Percentiles rank a stretch among this genome's conserved stretches.
phyloP scores from a whole-genome alignment of 306 rosid genomes.

The Cucumis sativus region Cucumber_9930_V3 NC_026661.2:15972501-15973000 shows the following conservation, averaged over 20 bases:
- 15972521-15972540: conserved; percentile 85
- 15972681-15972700: conserved; percentile 48
- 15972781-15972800: conserved; percentile 97
- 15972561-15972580: conserved; percentile 94
- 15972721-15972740: conserved; percentile 78
- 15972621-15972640: conserved; percentile 97
- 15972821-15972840: too few species aligned
- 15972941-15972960: too few species aligned
- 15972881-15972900: too few species aligned
- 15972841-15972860: too few species aligned
- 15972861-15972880: too few species aligned
- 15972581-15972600: conserved; percentile 89
- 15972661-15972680: conserved; percentile 63
- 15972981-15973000: too few species aligned
- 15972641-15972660: conserved; percentile 81
- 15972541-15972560: conserved; percentile 69
- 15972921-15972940: too few species aligned
- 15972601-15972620: conserved; percentile 67
- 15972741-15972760: conserved; percentile 98
- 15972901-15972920: too few species aligned
- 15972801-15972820: conserved; percentile 12
- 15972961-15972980: too few species aligned
- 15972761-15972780: conserved; percentile 77
- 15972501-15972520: conserved; percentile 91
- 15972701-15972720: conserved; percentile 80